These are phyloP conservation scores for Beverwykella pulmonaria DNA, from an alignment of 495 filamentous ascomycete species.

Conservation along the genomic window DNA sequence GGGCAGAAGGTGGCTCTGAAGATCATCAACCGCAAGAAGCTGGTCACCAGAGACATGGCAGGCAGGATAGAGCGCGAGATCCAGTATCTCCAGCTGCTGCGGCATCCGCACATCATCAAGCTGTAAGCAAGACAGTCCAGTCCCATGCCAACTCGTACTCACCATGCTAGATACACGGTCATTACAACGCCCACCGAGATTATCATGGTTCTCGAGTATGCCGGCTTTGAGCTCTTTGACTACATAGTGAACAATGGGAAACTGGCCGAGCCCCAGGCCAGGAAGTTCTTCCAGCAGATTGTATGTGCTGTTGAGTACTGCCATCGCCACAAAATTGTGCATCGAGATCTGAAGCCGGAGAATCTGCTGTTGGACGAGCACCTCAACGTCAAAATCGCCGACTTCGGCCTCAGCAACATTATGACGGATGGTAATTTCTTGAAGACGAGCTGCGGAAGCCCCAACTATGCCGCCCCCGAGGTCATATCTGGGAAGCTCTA, in stretches of 20 bases:
- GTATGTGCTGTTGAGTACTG: slow-evolving; percentile 99
- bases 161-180: slow-evolving; percentile 89
- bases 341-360: slow-evolving; percentile 96
- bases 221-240: slow-evolving; percentile 94
- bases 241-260: slow-evolving; percentile 91
- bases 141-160: too few species aligned
- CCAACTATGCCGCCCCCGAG: slow-evolving; percentile 96
- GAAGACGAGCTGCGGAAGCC: slow-evolving; percentile 96
- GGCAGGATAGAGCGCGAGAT: slow-evolving; percentile 97
- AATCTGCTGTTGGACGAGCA: slow-evolving; percentile 91
- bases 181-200: slow-evolving; percentile 92
- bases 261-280: slow-evolving; percentile 84
- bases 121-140: slow-evolving; percentile 67
- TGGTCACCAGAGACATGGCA: slow-evolving; percentile 95
- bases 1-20: slow-evolving; percentile 95
- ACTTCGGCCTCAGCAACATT: slow-evolving; percentile 98
- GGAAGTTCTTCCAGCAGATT: slow-evolving; percentile 98
- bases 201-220: slow-evolving; percentile 98
- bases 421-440: slow-evolving; percentile 99
- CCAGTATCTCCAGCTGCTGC: slow-evolving; percentile 90
- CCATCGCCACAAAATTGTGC: slow-evolving; percentile 97
- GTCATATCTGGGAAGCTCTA: slow-evolving; percentile 98
- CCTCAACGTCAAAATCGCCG: slow-evolving; percentile 97
- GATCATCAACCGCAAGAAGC: slow-evolving; percentile 92
- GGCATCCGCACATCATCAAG: slow-evolving; percentile 99